Conservation (phyloP, 2,329 filamentous ascomycete genomes). For the Botryosphaeria dothidea region DNA sequence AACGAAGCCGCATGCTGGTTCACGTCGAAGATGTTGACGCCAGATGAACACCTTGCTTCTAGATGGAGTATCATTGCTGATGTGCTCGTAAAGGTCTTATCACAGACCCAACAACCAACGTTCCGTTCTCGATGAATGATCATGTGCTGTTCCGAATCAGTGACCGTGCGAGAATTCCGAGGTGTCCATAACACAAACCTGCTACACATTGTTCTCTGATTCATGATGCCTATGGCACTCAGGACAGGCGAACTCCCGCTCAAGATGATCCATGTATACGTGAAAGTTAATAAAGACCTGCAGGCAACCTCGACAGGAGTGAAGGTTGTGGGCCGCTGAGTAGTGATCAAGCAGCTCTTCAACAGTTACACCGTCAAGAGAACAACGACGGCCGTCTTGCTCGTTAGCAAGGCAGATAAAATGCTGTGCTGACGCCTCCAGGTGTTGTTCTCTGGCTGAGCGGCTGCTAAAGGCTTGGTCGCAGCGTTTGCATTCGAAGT, state of each 20-base stretch:
- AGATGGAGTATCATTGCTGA: conserved; percentile 9
- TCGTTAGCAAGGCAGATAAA: conserved; percentile 1
- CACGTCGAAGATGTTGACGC: conserved; percentile 22
- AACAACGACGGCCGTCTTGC: not conserved
- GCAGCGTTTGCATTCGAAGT: conserved; percentile 6
- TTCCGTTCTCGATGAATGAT: not conserved
- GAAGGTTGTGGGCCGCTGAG: not conserved
- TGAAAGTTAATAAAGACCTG: conserved; percentile 4
- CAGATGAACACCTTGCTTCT: conserved; percentile 25
- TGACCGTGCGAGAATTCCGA: not conserved
- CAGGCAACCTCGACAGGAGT: conserved; percentile 3
- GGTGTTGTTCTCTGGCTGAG: conserved; percentile 1
- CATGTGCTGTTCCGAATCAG: not conserved
- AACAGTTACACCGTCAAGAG: not conserved
- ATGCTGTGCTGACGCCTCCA: not conserved
- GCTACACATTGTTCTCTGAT: not conserved
- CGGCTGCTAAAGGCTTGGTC: not conserved
- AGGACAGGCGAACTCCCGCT: not conserved
- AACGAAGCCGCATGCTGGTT: conserved; percentile 25
- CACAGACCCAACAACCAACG: conserved; percentile 2
- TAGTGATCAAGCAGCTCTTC: conserved; percentile 1
- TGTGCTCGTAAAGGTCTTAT: not conserved
- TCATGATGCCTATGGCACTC: conserved; percentile 10
- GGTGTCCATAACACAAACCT: not conserved
- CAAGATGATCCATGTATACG: conserved; percentile 3